Base-by-base conservation (phyloP, 2,329 filamentous ascomycete genomes). In the Lachnellula cervina region DNA sequence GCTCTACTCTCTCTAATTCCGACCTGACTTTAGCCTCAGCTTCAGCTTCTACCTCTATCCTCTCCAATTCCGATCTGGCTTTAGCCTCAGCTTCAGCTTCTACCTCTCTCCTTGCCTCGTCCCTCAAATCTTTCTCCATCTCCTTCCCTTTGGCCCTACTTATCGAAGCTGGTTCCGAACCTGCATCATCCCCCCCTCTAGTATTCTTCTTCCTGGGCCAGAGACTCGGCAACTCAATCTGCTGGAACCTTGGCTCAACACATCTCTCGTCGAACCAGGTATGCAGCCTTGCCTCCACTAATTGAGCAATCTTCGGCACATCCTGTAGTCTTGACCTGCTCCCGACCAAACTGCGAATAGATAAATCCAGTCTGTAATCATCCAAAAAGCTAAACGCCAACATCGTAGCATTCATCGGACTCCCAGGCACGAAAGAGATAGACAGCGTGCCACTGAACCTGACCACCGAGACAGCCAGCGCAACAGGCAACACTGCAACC, bases 311-410 rank as follows among this genome's bases (percentile, higher is more conserved):
- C 70, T 95, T 95, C 28, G 90, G 90, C 1, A 95, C 88, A 69
- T 95, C 89, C 68, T 94, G 89, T 3, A 95, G 74, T 16, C 89
- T 79, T 3, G 86, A 89, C n/a, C 89, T 82, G 57, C 86, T 89
- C 37, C 90, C 90, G 5, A 95, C 81, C 14, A 94, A 78, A 52
- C 88, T 91, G 59, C 88, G 81, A 28, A 93, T 88, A 3, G 86
- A 90, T 60, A 95, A 86, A 70, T 94, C 90, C 19, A 95, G 79
- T 25, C 89, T 79, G 73, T 95, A 95, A 73, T 94, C 89, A 69
- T 93, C 89, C 35, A 93, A 79, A 69, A 99, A 99, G 55, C 90
- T 95, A 72, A 99, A 97, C 0, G 90, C 90, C 71, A 99, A 87
- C 69, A 91, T 95, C 3, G 94, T 96, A 4, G 83, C 80, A 63